Conservation (phyloP, 2,329 filamentous ascomycete species). For the Colletotrichum sp. region DNA sequence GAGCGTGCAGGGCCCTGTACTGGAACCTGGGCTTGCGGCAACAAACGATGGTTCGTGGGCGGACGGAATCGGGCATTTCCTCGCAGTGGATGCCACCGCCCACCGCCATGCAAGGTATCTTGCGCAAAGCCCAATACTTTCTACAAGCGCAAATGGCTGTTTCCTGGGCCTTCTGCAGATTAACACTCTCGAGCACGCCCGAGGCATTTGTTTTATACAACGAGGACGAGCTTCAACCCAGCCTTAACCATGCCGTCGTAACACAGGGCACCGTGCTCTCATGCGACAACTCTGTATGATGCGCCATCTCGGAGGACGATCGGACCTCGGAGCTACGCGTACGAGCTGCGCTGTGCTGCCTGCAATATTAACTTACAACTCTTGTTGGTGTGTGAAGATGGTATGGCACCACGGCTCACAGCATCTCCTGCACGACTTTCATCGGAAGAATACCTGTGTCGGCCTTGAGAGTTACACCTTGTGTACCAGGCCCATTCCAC, state of each 20-base stretch:
- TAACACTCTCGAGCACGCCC: background rate
- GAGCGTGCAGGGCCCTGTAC: background rate
- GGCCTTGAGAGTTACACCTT: background rate
- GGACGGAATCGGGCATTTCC: conserved; percentile 2
- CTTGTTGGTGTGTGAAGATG: background rate
- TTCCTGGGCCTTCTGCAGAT: background rate
- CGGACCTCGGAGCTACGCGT: background rate
- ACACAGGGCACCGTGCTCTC: background rate
- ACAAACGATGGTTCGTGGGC: background rate
- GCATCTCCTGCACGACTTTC: background rate
- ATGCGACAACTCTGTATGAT: background rate
- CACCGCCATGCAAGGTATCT: background rate
- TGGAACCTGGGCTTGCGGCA: background rate
- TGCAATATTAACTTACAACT: background rate
- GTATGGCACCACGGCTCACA: background rate
- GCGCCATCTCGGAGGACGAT: background rate
- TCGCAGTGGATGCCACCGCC: background rate
- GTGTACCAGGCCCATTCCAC: background rate
- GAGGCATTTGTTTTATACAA: background rate
- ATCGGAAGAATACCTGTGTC: background rate
- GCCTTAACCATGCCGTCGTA: background rate
- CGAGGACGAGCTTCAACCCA: background rate
- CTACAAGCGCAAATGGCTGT: background rate
- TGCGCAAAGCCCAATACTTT: background rate
- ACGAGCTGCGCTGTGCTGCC: background rate